phyloP scores from a whole-genome alignment of 495 filamentous ascomycete species.

The Zalerion maritima region DNA sequence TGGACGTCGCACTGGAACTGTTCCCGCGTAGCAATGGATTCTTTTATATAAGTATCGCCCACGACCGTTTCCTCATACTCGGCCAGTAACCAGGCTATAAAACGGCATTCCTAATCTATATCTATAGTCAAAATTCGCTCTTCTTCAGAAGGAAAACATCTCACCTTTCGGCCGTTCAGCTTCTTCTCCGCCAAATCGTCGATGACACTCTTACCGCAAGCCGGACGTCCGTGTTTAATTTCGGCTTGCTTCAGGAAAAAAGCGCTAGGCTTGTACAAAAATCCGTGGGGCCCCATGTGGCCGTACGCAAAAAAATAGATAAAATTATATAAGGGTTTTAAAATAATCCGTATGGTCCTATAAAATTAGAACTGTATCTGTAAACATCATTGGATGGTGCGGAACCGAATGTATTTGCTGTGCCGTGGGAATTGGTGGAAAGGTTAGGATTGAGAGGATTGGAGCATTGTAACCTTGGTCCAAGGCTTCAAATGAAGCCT shows the following conservation, averaged over 20 bases:
- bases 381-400: too few relatives aligned
- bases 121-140: conserved; percentile 4
- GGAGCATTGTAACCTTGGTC: too few relatives aligned
- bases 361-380: too few relatives aligned
- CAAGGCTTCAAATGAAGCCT: too few relatives aligned
- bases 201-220: background rate
- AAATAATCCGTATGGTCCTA: too few relatives aligned
- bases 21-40: conserved; percentile 1
- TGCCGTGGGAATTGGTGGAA: too few relatives aligned
- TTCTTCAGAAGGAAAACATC: conserved; percentile 1
- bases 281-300: too few relatives aligned
- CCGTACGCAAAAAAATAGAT: too few relatives aligned
- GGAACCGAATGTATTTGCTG: too few relatives aligned
- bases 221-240: conserved; percentile 2
- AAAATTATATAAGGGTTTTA: too few relatives aligned
- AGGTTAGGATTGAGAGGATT: too few relatives aligned
- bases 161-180: conserved; percentile 8
- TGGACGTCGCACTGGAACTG: conserved; percentile 2
- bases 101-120: conserved; percentile 7
- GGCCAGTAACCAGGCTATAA: conserved; percentile 6
- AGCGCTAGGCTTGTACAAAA: too few relatives aligned
- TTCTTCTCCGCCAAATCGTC: conserved; percentile 2
- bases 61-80: conserved; percentile 2
- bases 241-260: conserved; percentile 4
- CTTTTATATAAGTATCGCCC: conserved; percentile 1